Base-by-base conservation (phyloP, 257 asterid species). In the Salvia miltiorrhiza region DNA sequence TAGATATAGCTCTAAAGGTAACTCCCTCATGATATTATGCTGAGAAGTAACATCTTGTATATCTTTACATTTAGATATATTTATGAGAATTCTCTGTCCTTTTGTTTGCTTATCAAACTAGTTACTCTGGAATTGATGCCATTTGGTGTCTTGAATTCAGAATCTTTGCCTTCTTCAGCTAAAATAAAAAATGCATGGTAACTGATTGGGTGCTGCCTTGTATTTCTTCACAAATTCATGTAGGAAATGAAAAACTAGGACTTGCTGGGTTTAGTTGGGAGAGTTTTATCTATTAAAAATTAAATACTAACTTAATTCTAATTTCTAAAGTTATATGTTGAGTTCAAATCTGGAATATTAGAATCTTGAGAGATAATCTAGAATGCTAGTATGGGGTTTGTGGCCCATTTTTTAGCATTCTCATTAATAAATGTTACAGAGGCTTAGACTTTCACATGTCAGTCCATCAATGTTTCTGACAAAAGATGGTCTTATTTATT, bases 1-100 rank as follows among this genome's bases (percentile, higher is more conserved):
- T 94, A 77, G 97, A 91, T 83, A 94, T 91, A 68, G 97, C 90
- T 58, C 69, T 94, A 82, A 91, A 94, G 97, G 99, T 89, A 81
- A 65, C 40, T 70, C 75, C 48, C 20, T 63, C 60, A 70, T 65
- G 23, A 60, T 69, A 33, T 69, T 60, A 60, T 33, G 12, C 30
- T 63, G 30, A 63, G 40, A 53, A 63, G 35, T 48, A 19, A 47
- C 55, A 16, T 57, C 52, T 28, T 61, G 62, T 74, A 12, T 43
- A 7, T 23, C 19, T 70, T 21, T 69, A 20, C 43, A 21, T 40
- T 49, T 45, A 5, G 26, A 58, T 23, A 39, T 35, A 21, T 55
- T 8, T 13, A 45, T 20, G 24, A 21, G 35, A 26, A 4, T 2
- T 47, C 17, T 4, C 8, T 44, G 21, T 28, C 62, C 33, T 65